Percentiles rank a stretch among this genome's conserved stretches.
phyloP scores from a whole-genome alignment of 116 monocot species.

The Trichopus zeylanicus region DNA sequence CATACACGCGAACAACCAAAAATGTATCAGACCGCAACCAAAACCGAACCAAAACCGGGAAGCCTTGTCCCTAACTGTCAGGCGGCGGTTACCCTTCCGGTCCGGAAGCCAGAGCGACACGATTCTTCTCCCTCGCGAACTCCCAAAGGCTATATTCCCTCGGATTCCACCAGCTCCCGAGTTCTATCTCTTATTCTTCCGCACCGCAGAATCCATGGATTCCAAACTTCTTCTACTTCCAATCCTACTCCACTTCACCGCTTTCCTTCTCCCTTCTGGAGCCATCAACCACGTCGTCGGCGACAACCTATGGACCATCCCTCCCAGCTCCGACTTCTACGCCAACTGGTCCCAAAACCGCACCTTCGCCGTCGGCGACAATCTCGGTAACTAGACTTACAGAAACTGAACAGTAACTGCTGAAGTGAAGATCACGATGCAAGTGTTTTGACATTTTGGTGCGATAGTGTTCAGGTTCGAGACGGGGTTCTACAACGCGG shows the following conservation, averaged over 20 bases:
- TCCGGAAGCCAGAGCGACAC: not conserved
- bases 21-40: too few relatives aligned
- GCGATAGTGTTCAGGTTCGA: constrained; percentile 52
- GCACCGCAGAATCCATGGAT: constrained; percentile 3
- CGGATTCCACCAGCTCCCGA: too few relatives aligned
- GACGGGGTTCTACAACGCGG: constrained; percentile 44
- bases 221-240: not conserved
- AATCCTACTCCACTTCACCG: not conserved
- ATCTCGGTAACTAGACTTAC: constrained; percentile 16
- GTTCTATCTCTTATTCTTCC: too few relatives aligned
- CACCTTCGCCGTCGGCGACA: constrained; percentile 41
- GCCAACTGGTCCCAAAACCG: constrained; percentile 41
- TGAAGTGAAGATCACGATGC: too few relatives aligned
- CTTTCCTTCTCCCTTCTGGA: too few relatives aligned
- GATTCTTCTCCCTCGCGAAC: not conserved
- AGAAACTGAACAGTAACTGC: not conserved
- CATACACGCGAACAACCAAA: too few relatives aligned
- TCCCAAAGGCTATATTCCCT: too few relatives aligned
- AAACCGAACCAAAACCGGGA: too few relatives aligned
- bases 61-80: too few relatives aligned
- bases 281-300: constrained; percentile 34
- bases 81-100: not conserved
- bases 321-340: constrained; percentile 40
- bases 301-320: constrained; percentile 49
- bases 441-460: not conserved